Evolutionary conservation across 2,329 filamentous ascomycete species (phyloP).

Genomic region (Phialophora verrucosa): DNA sequence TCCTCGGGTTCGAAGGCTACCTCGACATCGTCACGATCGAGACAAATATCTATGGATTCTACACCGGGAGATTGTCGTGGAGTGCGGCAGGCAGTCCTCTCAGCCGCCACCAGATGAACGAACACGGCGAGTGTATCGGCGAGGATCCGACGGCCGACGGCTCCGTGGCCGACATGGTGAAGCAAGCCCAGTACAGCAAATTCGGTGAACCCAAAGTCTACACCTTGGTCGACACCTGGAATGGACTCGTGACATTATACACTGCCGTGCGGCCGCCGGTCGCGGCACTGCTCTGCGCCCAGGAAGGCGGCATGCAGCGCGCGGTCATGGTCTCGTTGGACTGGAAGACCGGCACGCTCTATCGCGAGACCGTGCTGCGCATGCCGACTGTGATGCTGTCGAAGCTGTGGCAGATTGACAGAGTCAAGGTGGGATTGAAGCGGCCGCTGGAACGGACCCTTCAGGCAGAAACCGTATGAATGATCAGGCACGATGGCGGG

Average conservation of each 20-base stretch:
- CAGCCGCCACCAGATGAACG: slow-evolving; percentile 43
- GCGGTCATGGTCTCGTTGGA: slow-evolving; percentile 55
- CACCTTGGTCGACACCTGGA: slow-evolving; percentile 49
- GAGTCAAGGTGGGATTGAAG: slow-evolving; percentile 43
- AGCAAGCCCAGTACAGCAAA: slow-evolving; percentile 16
- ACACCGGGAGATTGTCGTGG: slow-evolving; percentile 36
- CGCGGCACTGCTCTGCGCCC: slow-evolving; percentile 50
- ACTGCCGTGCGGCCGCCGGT: slow-evolving; percentile 48
- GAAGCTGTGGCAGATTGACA: slow-evolving; percentile 45
- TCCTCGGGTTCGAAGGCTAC: slow-evolving; percentile 25
- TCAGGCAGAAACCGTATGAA: background rate
- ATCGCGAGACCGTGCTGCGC: slow-evolving; percentile 53
- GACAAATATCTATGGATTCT: slow-evolving; percentile 20
- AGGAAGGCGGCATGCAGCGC: slow-evolving; percentile 55
- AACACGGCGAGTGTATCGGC: slow-evolving; percentile 40
- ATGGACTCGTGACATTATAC: slow-evolving; percentile 45
- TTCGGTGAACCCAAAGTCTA: slow-evolving; percentile 43
- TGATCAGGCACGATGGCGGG: background rate
- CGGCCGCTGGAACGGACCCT: slow-evolving; percentile 2
- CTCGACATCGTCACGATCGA: slow-evolving; percentile 24
- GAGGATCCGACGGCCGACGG: slow-evolving; percentile 44
- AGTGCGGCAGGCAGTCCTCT: slow-evolving; percentile 43
- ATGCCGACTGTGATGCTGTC: slow-evolving; percentile 49
- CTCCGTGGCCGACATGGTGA: slow-evolving; percentile 29
- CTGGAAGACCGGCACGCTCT: slow-evolving; percentile 49